Base-by-base conservation (phyloP, 306 rosid species). In the Echinosophora koreensis region DNA sequence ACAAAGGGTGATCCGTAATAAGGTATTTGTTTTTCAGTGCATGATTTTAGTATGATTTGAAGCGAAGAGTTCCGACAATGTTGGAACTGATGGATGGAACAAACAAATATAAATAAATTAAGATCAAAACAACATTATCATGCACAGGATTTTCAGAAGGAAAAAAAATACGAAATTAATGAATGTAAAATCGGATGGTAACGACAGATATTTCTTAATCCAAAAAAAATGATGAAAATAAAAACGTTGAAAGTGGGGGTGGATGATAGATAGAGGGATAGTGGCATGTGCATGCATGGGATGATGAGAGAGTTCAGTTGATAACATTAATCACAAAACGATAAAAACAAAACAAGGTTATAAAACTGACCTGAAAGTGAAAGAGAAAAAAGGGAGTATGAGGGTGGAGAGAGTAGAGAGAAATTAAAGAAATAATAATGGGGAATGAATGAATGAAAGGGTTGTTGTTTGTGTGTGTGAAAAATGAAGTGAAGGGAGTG, bases 211-310 rank as follows among this genome's bases (percentile, higher is more conserved):
- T 57, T 22, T 22, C 14, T 8, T 17, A 9, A 3, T 22, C 13
- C 22, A 57, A 18, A 3, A 10, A 10, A 46, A 11, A 11, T 4
- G 9, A 46, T 8, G 2, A 46, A 9, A 44, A 44, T 2, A 44
- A 44, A 44, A 11, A 9, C 3, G 50, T 44, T 46, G 5, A 46
- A 46, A 46, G n/a, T 41, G 47, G 47, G 12, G 12, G 3, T 32
- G 44, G 47, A 5, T 1, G 16, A 38, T 32, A 3, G 38, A 17
- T 2, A 30, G 32, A 6, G 8, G 14, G 34, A 44, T 11, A 30
- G 60, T 57, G 4, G 0, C 57, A 9, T 7, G 37, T 71, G 73
- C 83, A 79, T 79, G 82, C 83, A 79, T 81, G 70, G 54, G 47
- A 57, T 46, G 59, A 64, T 8, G n/a, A 30, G 32, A 34, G 27